Conservation (phyloP, 257 asterid species). For the Scutellaria galericulata region DNA sequence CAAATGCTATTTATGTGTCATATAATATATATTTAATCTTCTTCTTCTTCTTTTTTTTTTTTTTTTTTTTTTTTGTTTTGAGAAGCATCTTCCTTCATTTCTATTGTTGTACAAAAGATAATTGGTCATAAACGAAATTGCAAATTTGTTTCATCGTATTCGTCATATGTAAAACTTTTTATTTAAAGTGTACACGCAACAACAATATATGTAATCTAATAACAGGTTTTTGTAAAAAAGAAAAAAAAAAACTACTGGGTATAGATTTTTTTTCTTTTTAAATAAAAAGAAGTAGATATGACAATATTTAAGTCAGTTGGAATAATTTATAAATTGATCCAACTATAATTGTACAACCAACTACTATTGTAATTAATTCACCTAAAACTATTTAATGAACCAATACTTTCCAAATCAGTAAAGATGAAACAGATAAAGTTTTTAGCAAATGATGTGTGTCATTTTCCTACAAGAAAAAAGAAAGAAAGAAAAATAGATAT, state of each 20-base stretch:
- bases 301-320: not conserved
- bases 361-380: not conserved
- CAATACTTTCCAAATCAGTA: not conserved
- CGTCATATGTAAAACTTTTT: not conserved
- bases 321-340: not conserved
- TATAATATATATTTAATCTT: not conserved
- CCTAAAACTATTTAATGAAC: not conserved
- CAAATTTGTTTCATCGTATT: not conserved
- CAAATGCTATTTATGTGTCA: conserved; percentile 35
- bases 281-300: too few relatives aligned
- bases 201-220: not conserved
- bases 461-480: too few relatives aligned
- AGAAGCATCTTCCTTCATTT: not conserved
- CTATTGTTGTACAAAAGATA: not conserved
- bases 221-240: too few relatives aligned
- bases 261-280: too few relatives aligned
- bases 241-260: too few relatives aligned
- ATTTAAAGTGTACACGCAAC: not conserved
- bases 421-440: not conserved
- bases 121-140: not conserved
- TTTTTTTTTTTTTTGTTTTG: not conserved
- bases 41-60: not conserved
- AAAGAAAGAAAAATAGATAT: too few relatives aligned
- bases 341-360: not conserved
- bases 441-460: not conserved